These are phyloP conservation scores for Sclerospora graminicola DNA, from an alignment of 352 stramenopile species.

Conservation along the genomic window DNA sequence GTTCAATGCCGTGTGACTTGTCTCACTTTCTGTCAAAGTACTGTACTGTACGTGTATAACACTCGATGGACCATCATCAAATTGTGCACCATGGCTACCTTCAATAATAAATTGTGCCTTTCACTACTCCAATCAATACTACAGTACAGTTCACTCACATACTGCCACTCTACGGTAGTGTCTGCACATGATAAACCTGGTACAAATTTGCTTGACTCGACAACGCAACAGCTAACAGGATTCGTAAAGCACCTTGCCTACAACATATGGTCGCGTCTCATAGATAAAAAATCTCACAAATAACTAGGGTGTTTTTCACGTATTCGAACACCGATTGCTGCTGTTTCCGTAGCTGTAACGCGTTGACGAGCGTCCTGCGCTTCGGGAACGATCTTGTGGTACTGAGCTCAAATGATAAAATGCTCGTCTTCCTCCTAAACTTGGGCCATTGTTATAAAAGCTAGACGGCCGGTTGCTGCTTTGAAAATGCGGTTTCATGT, in stretches of 20 bases:
- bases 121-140: no score
- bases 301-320: constrained; percentile 5
- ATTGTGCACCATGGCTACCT: no score
- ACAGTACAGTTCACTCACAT: no score
- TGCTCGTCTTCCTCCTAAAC: constrained; percentile 14
- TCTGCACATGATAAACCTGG: no score
- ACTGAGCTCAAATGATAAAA: constrained; percentile 46
- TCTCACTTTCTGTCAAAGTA: no score
- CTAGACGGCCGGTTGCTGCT: constrained; percentile 24
- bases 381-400: constrained; percentile 42
- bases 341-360: constrained; percentile 26
- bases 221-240: no score
- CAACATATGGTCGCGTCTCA: not conserved
- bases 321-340: constrained; percentile 18
- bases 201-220: no score
- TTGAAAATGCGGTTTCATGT: constrained; percentile 39
- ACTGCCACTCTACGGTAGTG: no score
- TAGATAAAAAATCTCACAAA: not conserved
- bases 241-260: not conserved
- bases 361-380: constrained; percentile 28
- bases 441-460: constrained; percentile 26
- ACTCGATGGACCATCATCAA: no score
- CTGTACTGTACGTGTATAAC: no score
- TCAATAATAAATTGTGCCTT: no score
- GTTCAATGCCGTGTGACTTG: constrained; percentile 3